phyloP scores from a whole-genome alignment of 202 grass and related monocot genomes.

The Digitaria exilis region DNA sequence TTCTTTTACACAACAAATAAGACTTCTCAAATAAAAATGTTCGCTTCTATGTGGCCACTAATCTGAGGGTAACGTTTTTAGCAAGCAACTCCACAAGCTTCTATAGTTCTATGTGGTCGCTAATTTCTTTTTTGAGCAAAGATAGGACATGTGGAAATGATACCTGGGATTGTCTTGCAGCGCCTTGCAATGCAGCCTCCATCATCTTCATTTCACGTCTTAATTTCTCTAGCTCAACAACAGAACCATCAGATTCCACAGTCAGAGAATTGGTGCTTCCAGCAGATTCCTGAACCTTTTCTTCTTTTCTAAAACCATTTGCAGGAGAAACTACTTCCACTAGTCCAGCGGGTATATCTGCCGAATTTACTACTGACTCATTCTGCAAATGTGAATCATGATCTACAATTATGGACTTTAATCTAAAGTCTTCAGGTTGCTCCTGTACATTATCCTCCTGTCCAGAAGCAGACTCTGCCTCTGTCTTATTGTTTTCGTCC shows the following conservation, averaged over 20 bases:
- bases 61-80: conserved; percentile 23
- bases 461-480: conserved; percentile 20
- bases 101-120: not conserved
- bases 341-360: conserved; percentile 37
- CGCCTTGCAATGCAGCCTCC: conserved; percentile 98
- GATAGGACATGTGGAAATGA: conserved; percentile 23
- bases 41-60: conserved; percentile 23
- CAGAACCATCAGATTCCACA: conserved; percentile 44
- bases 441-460: conserved; percentile 34
- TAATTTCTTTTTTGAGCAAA: conserved; percentile 8
- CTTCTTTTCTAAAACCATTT: conserved; percentile 52
- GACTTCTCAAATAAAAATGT: conserved; percentile 24
- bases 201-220: conserved; percentile 94
- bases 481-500: conserved; percentile 43
- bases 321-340: conserved; percentile 42
- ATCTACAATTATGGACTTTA: conserved; percentile 35
- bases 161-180: conserved; percentile 99
- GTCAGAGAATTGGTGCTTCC: conserved; percentile 42
- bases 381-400: conserved; percentile 35
- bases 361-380: conserved; percentile 25
- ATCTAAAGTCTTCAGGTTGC: conserved; percentile 30
- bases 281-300: conserved; percentile 41
- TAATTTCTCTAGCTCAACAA: conserved; percentile 78
- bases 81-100: conserved; percentile 11
- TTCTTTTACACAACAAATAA: conserved; percentile 28